phyloP scores from a whole-genome alignment of 1,284 basidiomycete genomes.

The Ganoderma boninense region DNA sequence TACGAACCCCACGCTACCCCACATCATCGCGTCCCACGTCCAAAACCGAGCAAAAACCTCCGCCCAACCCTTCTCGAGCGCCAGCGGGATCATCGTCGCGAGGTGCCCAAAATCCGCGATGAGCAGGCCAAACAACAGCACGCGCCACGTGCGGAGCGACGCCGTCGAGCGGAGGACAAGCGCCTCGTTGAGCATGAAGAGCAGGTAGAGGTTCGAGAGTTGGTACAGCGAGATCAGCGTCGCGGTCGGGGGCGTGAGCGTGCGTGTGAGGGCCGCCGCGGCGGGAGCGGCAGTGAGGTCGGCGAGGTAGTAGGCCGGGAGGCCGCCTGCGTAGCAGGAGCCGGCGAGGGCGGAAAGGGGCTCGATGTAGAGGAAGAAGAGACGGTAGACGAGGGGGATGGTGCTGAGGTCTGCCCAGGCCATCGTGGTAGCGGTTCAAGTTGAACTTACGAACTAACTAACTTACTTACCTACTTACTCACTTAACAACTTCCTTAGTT shows the following conservation, averaged over 20 bases:
- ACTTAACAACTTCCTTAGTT: too few relatives aligned
- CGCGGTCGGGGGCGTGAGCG: conserved; percentile 41
- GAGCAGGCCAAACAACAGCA: conserved; percentile 53
- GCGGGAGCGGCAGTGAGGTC: conserved; percentile 42
- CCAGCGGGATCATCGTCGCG: conserved; percentile 55
- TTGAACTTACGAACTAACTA: too few relatives aligned
- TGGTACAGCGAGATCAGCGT: conserved; percentile 53
- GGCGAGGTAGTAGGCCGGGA: conserved; percentile 51
- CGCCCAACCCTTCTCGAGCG: conserved; percentile 50
- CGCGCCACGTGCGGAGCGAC: conserved; percentile 52
- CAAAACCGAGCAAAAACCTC: conserved; percentile 42
- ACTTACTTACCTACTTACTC: too few relatives aligned
- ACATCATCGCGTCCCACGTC: conserved; percentile 62
- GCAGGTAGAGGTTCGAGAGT: conserved; percentile 59
- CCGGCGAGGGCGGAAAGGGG: conserved; percentile 59
- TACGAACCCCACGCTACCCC: conserved; percentile 63
- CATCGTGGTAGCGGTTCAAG: neutral
- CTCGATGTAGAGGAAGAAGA: conserved; percentile 62
- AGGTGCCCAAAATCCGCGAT: conserved; percentile 60
- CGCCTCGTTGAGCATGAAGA: conserved; percentile 62
- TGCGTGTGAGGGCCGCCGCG: conserved; percentile 10
- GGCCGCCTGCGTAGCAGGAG: conserved; percentile 54
- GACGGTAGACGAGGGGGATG: conserved; percentile 43
- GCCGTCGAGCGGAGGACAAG: conserved; percentile 55
- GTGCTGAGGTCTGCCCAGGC: neutral